Conservation (phyloP, 2,329 filamentous ascomycete species). For the Domatiomyces catenatus region DNA sequence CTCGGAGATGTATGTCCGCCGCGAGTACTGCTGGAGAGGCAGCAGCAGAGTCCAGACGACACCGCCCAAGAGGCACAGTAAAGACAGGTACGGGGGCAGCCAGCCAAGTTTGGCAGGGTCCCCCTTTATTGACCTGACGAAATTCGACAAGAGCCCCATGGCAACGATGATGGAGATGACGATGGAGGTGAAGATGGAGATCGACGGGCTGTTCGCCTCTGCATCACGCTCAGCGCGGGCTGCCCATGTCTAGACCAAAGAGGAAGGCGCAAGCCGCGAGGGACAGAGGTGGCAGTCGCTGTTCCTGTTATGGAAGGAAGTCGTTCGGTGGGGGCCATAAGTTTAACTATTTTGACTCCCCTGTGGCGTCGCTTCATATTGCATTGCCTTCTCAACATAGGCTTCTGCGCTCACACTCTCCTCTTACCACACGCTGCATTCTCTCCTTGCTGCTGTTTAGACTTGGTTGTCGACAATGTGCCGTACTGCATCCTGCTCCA, state of each 20-base stretch:
- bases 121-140: not conserved
- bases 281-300: not conserved
- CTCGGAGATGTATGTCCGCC: constrained; percentile 89
- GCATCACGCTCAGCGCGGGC: not conserved
- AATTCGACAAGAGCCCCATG: not conserved
- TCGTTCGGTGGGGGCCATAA: not conserved
- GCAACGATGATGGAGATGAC: not conserved
- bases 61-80: constrained; percentile 69
- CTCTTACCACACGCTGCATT: not conserved
- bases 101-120: constrained; percentile 42
- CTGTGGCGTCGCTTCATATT: not conserved
- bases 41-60: constrained; percentile 80
- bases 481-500: not conserved
- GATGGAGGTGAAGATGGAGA: not conserved
- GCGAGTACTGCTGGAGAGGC: constrained; percentile 78
- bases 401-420: not conserved
- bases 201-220: not conserved
- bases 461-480: not conserved
- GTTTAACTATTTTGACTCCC: not conserved
- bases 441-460: not conserved
- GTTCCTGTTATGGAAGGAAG: not conserved
- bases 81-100: constrained; percentile 73
- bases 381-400: not conserved
- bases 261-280: not conserved
- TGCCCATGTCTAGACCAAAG: not conserved